A percentile compares a stretch with the other conserved stretches of the same genome.
These are phyloP conservation scores for Citrus hindsii DNA, from an alignment of 345 rosid genomes.

Conservation along the genomic window DNA sequence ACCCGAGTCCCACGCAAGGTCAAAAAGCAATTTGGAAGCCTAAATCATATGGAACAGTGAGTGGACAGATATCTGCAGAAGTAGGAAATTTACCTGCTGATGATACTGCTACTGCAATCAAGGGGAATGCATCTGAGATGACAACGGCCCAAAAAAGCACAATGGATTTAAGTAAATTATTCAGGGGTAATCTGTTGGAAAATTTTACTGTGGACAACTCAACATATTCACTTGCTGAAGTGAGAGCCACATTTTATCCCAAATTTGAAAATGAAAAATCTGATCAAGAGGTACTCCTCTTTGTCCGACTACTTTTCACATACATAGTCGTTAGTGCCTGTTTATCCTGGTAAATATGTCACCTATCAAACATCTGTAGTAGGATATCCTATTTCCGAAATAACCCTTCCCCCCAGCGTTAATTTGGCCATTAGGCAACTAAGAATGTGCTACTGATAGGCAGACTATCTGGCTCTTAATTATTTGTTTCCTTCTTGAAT, in stretches of 20 bases:
- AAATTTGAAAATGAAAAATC: constrained; percentile 98
- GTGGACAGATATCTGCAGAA: constrained; percentile 33
- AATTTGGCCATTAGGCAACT: neutral
- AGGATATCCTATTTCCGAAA: neutral
- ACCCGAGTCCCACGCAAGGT: constrained; percentile 14
- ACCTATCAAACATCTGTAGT: neutral
- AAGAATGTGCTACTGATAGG: neutral
- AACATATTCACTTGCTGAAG: constrained; percentile 61
- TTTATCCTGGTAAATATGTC: neutral
- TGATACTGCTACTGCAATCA: constrained; percentile 13
- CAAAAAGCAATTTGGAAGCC: constrained; percentile 46
- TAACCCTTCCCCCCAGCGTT: neutral
- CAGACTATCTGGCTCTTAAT: neutral
- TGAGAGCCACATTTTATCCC: constrained; percentile 96
- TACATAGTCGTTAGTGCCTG: neutral
- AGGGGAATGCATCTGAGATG: constrained; percentile 22
- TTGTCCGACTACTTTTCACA: neutral
- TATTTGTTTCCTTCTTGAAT: neutral
- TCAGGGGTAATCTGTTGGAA: constrained; percentile 41
- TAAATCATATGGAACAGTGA: constrained; percentile 52
- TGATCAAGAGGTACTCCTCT: constrained; percentile 77
- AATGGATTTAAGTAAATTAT: constrained; percentile 45
- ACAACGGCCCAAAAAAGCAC: constrained; percentile 21
- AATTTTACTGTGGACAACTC: constrained; percentile 64
- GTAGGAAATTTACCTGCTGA: constrained; percentile 23